Evolutionary conservation across 2,329 filamentous ascomycete species (phyloP).

Genomic region (Acrocalymma vagum): DNA sequence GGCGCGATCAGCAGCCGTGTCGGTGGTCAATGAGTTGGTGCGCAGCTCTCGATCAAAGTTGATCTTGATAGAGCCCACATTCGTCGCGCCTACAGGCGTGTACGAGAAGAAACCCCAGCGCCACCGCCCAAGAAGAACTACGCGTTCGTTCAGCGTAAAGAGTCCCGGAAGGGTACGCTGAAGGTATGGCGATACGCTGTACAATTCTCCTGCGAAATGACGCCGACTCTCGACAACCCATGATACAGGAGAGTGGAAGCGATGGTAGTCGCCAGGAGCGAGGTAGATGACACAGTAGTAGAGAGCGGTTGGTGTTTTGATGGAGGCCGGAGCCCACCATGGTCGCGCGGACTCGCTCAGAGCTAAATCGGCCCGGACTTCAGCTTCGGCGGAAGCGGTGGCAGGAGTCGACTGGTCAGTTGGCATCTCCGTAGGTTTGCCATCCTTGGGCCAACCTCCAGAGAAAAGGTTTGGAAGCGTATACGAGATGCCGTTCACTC

Average conservation of each 20-base stretch:
- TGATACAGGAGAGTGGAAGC: slow-evolving; percentile 92
- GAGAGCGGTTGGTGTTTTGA: slow-evolving; percentile 67
- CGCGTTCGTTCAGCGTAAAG: slow-evolving; percentile 95
- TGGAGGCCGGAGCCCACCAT: slow-evolving; percentile 56
- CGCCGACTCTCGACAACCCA: slow-evolving; percentile 95
- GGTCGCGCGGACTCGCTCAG: slow-evolving; percentile 67
- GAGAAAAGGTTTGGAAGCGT: slow-evolving; percentile 88
- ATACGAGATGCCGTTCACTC: slow-evolving; percentile 94
- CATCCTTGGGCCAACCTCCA: slow-evolving; percentile 62
- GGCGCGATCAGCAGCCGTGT: slow-evolving; percentile 88
- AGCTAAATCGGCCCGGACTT: slow-evolving; percentile 85
- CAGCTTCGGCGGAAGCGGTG: slow-evolving; percentile 76
- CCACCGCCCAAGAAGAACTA: slow-evolving; percentile 93
- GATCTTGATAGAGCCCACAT: slow-evolving; percentile 94
- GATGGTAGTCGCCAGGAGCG: slow-evolving; percentile 96
- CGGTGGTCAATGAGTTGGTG: slow-evolving; percentile 90
- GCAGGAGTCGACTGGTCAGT: slow-evolving; percentile 78
- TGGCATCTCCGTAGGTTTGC: slow-evolving; percentile 59
- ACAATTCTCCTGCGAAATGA: slow-evolving; percentile 98
- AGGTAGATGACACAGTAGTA: slow-evolving; percentile 97
- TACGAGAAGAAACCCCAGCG: slow-evolving; percentile 97
- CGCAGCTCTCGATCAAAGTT: slow-evolving; percentile 96
- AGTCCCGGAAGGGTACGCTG: slow-evolving; percentile 91
- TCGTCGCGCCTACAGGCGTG: slow-evolving; percentile 94
- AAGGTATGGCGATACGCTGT: slow-evolving; percentile 92